Evolutionary conservation across 2,329 filamentous ascomycete genomes (phyloP).

Genomic region (Microcyclospora tardicrescens): DNA sequence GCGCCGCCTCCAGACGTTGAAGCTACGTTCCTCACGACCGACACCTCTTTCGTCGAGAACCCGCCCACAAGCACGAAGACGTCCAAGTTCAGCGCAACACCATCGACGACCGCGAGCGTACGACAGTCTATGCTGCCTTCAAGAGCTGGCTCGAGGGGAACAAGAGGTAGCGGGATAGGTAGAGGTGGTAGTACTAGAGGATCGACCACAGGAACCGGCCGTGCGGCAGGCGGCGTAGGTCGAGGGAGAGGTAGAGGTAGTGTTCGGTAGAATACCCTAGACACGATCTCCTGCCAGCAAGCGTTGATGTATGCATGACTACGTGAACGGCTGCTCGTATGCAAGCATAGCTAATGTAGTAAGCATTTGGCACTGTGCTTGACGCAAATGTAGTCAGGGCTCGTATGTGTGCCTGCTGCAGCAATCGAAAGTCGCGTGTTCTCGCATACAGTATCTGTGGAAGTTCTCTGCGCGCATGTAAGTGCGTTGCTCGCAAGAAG

Average conservation of each 20-base stretch:
- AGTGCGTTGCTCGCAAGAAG: too few relatives aligned
- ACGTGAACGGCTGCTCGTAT: too few relatives aligned
- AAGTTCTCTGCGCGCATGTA: too few relatives aligned
- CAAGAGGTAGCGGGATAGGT: not conserved
- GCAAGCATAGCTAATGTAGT: too few relatives aligned
- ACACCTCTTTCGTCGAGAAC: conserved; percentile 83
- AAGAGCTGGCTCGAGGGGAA: not conserved
- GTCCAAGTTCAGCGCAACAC: conserved; percentile 16
- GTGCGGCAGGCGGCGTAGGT: not conserved
- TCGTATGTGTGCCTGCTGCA: too few relatives aligned
- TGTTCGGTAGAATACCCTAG: not conserved
- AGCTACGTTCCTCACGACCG: conserved; percentile 83
- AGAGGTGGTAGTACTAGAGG: not conserved
- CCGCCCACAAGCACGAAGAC: conserved; percentile 43
- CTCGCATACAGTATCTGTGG: too few relatives aligned
- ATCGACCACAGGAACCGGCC: not conserved
- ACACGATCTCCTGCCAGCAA: too few relatives aligned
- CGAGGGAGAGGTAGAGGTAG: not conserved
- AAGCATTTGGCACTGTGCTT: too few relatives aligned
- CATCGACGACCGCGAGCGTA: conserved; percentile 2
- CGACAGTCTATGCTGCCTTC: conserved; percentile 2
- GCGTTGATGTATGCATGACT: too few relatives aligned
- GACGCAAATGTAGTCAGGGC: too few relatives aligned
- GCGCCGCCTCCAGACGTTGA: conserved; percentile 41
- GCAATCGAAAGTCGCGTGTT: too few relatives aligned